Evolutionary conservation across 352 stramenopile genomes (phyloP).

Genomic region (Phytopythium oedochilum): DNA sequence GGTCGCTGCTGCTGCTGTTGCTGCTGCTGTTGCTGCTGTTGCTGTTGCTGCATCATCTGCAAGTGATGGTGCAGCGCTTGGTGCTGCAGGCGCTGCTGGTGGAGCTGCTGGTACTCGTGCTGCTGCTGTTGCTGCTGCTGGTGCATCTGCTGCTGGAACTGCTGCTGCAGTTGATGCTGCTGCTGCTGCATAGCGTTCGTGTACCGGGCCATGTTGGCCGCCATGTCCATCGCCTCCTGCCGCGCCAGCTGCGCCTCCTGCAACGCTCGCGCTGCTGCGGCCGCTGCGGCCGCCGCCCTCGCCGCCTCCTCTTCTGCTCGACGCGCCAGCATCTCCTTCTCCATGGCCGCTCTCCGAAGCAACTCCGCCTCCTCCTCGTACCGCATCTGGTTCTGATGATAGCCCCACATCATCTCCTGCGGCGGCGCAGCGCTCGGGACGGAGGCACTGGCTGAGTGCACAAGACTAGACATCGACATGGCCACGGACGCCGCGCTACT

Average conservation of each 20-base stretch:
- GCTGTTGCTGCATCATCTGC: conserved; percentile 24
- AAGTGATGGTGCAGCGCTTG: conserved; percentile 35
- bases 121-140: conserved; percentile 46
- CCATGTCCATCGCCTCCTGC: conserved; percentile 81
- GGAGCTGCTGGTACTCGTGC: conserved; percentile 44
- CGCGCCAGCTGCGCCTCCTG: conserved; percentile 75
- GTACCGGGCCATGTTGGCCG: conserved; percentile 65
- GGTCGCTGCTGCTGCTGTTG: conserved; percentile 30
- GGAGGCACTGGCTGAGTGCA: conserved; percentile 15
- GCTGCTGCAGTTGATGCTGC: conserved; percentile 34
- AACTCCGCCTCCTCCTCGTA: conserved; percentile 78
- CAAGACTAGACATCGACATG: conserved; percentile 5
- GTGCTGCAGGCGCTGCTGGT: conserved; percentile 45
- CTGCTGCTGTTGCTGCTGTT: conserved; percentile 26
- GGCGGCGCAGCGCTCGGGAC: conserved; percentile 19
- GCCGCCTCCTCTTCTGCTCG: conserved; percentile 80
- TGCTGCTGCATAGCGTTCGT: conserved; percentile 70
- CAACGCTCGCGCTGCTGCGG: conserved; percentile 60
- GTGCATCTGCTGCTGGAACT: conserved; percentile 19
- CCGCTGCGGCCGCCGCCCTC: conserved; percentile 58
- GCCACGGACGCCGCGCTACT: conserved; percentile 12
- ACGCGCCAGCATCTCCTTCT: conserved; percentile 59
- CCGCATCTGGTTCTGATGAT: conserved; percentile 58
- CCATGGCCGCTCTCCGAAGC: conserved; percentile 46
- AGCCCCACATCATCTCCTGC: conserved; percentile 71